Evolutionary conservation across 768 basidiomycete genomes (phyloP).

Genomic region (Phaeotremella fagi): DNA sequence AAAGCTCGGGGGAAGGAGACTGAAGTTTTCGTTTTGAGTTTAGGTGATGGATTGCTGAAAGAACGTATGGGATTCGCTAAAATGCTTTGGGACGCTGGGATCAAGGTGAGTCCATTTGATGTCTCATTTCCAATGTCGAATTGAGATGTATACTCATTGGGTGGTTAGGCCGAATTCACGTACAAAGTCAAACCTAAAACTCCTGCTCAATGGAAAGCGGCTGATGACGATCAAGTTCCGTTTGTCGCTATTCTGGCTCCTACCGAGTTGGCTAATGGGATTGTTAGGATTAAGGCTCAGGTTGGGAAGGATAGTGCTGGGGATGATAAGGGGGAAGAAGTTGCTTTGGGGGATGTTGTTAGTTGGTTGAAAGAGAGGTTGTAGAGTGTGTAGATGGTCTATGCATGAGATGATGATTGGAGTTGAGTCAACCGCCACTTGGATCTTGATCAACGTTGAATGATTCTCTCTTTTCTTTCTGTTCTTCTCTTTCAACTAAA

Average conservation of each 20-base stretch:
- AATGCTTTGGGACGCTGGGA: conserved; percentile 75
- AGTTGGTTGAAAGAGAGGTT: conserved; percentile 55
- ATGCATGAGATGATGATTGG: too few relatives aligned
- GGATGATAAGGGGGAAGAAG: conserved; percentile 61
- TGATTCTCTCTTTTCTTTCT: too few relatives aligned
- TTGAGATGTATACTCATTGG: not conserved
- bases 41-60: conserved; percentile 71
- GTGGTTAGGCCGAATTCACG: conserved; percentile 85
- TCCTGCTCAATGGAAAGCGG: conserved; percentile 76
- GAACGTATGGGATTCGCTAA: conserved; percentile 77
- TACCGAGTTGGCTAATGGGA: conserved; percentile 75
- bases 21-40: conserved; percentile 86
- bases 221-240: conserved; percentile 86
- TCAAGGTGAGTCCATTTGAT: conserved; percentile 69
- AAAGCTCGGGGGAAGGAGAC: conserved; percentile 77
- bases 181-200: conserved; percentile 90
- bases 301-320: conserved; percentile 58
- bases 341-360: conserved; percentile 61
- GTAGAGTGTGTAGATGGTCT: conserved; percentile 7
- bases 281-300: conserved; percentile 89
- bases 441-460: too few relatives aligned
- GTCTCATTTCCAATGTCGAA: too few relatives aligned
- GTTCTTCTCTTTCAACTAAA: too few relatives aligned
- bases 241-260: conserved; percentile 88
- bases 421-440: too few relatives aligned